These are phyloP conservation scores for Dryas alaskensis DNA, from an alignment of 306 rosid species.

Conservation along the genomic window DNA sequence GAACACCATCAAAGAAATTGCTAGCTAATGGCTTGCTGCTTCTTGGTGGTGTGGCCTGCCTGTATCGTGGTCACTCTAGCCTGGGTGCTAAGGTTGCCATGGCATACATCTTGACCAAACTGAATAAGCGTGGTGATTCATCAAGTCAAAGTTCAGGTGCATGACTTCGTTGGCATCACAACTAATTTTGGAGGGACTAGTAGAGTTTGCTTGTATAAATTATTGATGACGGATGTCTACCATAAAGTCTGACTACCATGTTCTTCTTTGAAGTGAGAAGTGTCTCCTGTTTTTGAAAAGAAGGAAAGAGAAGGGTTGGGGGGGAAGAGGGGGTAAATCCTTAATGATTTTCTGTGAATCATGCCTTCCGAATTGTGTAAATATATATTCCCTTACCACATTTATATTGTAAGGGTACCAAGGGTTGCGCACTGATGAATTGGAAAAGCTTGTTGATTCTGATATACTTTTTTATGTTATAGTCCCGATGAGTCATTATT, in stretches of 20 bases:
- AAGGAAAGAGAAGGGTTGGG: background rate
- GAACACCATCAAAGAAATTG: slow-evolving; percentile 57
- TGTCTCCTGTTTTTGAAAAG: background rate
- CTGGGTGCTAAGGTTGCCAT: slow-evolving; percentile 85
- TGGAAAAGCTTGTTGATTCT: background rate
- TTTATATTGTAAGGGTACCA: background rate
- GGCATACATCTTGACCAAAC: slow-evolving; percentile 66
- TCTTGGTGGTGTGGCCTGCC: slow-evolving; percentile 68
- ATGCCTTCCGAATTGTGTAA: background rate
- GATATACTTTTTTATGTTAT: background rate
- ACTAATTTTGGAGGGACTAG: slow-evolving; percentile 1
- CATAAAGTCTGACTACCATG: background rate
- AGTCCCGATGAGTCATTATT: background rate
- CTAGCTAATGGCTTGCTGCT: slow-evolving; percentile 69
- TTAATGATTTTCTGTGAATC: background rate
- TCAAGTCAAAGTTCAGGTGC: slow-evolving; percentile 38
- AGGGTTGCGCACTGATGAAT: background rate
- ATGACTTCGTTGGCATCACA: slow-evolving; percentile 23
- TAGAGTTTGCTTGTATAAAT: background rate
- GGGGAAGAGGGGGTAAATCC: no score
- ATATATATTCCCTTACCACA: background rate
- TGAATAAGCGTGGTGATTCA: slow-evolving; percentile 44
- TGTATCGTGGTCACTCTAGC: slow-evolving; percentile 76
- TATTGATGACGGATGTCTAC: background rate
- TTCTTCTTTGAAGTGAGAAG: background rate